These are phyloP conservation scores for Schwanniomyces polymorphus DNA, from an alignment of 805 yeast species.

Conservation along the genomic window DNA sequence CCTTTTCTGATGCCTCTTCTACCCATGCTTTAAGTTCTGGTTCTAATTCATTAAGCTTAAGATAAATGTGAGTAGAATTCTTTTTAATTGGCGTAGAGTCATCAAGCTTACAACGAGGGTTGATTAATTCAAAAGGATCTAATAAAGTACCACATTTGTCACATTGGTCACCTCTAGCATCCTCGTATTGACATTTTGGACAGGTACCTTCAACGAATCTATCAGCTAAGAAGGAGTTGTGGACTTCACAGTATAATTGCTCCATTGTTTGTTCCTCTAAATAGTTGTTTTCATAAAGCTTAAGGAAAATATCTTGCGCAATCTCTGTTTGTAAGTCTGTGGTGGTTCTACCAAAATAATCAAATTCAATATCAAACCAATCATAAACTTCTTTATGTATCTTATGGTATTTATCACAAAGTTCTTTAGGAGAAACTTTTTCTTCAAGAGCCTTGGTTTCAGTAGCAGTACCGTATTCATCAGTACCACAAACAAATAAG, in stretches of 20 bases:
- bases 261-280: slow-evolving; percentile 85
- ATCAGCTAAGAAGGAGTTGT: slow-evolving; percentile 91
- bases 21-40: slow-evolving; percentile 74
- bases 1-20: slow-evolving; percentile 61
- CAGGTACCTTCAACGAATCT: slow-evolving; percentile 97
- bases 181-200: slow-evolving; percentile 92
- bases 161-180: slow-evolving; percentile 99
- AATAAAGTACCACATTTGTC: slow-evolving; percentile 90
- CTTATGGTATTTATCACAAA: slow-evolving; percentile 87
- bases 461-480: slow-evolving; percentile 99
- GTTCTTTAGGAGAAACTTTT: slow-evolving; percentile 79
- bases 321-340: slow-evolving; percentile 89
- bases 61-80: slow-evolving; percentile 82
- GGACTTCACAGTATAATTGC: slow-evolving; percentile 89
- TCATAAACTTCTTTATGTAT: slow-evolving; percentile 89
- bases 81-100: slow-evolving; percentile 76
- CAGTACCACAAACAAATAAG: slow-evolving; percentile 92
- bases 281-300: slow-evolving; percentile 71
- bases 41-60: slow-evolving; percentile 82
- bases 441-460: slow-evolving; percentile 98
- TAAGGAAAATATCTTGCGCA: slow-evolving; percentile 88
- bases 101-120: slow-evolving; percentile 95
- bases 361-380: slow-evolving; percentile 96
- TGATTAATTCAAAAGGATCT: slow-evolving; percentile 88
- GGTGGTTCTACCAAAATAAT: slow-evolving; percentile 94